These are phyloP conservation scores for Nectriaceae sp. DNA, from an alignment of 2,329 filamentous ascomycete species.

Conservation along the genomic window DNA sequence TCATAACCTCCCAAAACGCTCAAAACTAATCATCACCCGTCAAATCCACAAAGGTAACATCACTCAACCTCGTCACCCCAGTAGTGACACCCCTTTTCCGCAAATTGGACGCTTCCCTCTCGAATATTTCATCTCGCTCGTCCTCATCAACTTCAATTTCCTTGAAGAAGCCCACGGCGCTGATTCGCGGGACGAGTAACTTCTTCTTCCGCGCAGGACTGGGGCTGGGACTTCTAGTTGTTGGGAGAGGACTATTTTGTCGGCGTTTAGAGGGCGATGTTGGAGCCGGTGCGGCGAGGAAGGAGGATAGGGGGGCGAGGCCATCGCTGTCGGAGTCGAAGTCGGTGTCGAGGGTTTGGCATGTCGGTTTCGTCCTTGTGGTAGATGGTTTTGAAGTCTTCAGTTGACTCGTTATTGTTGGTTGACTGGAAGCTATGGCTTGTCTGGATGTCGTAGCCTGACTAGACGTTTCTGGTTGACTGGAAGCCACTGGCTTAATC, in stretches of 20 bases:
- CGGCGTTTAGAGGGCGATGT: constrained; percentile 13
- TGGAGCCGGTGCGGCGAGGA: constrained; percentile 11
- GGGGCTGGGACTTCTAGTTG: constrained; percentile 14
- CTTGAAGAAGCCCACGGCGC: constrained; percentile 41
- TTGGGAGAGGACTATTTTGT: constrained; percentile 1
- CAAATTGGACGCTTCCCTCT: constrained; percentile 19
- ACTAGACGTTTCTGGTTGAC: background rate
- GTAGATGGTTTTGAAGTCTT: constrained; percentile 2
- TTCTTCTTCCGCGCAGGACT: constrained; percentile 36
- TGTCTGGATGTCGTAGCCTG: background rate
- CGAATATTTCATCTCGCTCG: constrained; percentile 27
- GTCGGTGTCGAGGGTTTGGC: constrained; percentile 1
- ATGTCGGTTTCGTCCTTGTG: background rate
- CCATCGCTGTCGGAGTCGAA: constrained; percentile 18
- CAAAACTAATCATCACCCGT: constrained; percentile 29
- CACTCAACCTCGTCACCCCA: constrained; percentile 30
- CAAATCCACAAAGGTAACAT: constrained; percentile 36
- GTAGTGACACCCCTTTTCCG: constrained; percentile 15
- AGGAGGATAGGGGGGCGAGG: constrained; percentile 14
- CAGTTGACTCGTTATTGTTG: constrained; percentile 4
- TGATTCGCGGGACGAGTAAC: constrained; percentile 39
- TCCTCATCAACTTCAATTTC: constrained; percentile 31
- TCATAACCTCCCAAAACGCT: background rate
- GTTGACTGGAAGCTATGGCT: background rate
- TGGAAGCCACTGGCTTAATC: background rate